These are phyloP conservation scores for Coriolopsis trogii DNA, from an alignment of 1,284 basidiomycete species.

Conservation along the genomic window DNA sequence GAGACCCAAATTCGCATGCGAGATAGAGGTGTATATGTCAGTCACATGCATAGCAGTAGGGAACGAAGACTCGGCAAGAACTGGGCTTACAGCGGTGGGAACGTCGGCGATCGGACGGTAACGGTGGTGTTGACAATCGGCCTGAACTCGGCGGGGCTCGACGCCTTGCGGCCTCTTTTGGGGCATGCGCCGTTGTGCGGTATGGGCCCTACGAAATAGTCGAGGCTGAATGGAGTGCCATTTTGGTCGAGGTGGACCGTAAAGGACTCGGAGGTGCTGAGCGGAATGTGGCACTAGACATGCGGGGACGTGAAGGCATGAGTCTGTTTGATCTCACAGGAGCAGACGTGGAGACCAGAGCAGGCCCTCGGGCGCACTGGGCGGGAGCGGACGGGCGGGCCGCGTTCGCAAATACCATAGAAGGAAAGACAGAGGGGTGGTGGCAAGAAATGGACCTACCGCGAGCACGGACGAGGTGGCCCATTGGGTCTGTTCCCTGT, in stretches of 20 bases:
- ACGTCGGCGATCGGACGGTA: constrained; percentile 44
- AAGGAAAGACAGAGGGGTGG: neutral
- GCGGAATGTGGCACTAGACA: constrained; percentile 61
- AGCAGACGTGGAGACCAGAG: neutral
- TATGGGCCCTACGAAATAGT: constrained; percentile 70
- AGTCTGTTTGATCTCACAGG: constrained; percentile 11
- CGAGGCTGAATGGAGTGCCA: constrained; percentile 58
- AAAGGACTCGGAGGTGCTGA: constrained; percentile 55
- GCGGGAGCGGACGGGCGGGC: constrained; percentile 1
- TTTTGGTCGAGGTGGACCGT: constrained; percentile 55
- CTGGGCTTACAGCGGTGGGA: constrained; percentile 67
- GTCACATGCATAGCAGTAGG: too few species aligned
- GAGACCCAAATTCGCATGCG: too few species aligned
- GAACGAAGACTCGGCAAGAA: too few species aligned
- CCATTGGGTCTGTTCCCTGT: constrained; percentile 51
- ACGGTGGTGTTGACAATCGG: constrained; percentile 58
- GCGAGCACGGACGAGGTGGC: constrained; percentile 72
- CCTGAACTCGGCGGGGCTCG: constrained; percentile 35
- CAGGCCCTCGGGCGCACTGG: constrained; percentile 6
- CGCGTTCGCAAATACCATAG: too few species aligned
- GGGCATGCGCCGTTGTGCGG: constrained; percentile 70
- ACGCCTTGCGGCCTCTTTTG: constrained; percentile 26
- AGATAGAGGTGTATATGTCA: too few species aligned
- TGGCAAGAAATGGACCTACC: constrained; percentile 46
- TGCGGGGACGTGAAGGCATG: constrained; percentile 10